Conservation (phyloP, 208 protist genomes). For the Leishmania gerbilli region DNA sequence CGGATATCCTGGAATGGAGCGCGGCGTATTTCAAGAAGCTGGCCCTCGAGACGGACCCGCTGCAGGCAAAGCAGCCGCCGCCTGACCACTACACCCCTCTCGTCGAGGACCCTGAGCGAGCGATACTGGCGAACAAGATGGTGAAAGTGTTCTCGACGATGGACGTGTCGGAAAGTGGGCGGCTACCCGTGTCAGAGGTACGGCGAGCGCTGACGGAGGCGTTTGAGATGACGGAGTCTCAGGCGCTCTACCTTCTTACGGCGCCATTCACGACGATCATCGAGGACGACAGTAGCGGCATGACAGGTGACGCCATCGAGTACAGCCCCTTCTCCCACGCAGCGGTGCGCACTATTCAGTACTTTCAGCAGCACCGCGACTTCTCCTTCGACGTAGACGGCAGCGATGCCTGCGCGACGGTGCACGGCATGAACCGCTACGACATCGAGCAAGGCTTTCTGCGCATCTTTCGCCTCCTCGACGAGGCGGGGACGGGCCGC, state of each 20-base stretch:
- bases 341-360: conserved; percentile 61
- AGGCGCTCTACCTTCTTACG: conserved; percentile 87
- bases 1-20: conserved; percentile 91
- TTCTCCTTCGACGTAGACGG: conserved; percentile 45
- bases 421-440: conserved; percentile 79
- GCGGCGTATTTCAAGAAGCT: conserved; percentile 92
- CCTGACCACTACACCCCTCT: conserved; percentile 36
- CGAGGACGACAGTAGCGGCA: conserved; percentile 20
- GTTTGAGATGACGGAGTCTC: conserved; percentile 58
- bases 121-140: conserved; percentile 46
- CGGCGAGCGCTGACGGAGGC: conserved; percentile 54
- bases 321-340: conserved; percentile 66
- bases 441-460: conserved; percentile 85
- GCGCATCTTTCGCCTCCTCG: conserved; percentile 67
- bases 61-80: conserved; percentile 50
- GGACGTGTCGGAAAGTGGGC: conserved; percentile 46
- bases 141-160: conserved; percentile 56
- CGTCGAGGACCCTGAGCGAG: conserved; percentile 44
- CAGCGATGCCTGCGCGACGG: conserved; percentile 44
- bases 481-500: conserved; percentile 55
- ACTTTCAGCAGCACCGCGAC: conserved; percentile 62
- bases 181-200: conserved; percentile 52
- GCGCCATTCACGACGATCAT: conserved; percentile 35
- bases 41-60: conserved; percentile 73
- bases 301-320: conserved; percentile 53